Percentiles rank a stretch among this genome's conserved stretches.
phyloP scores from a whole-genome alignment of 208 protist species.

The Trypanosoma conorhini region DNA sequence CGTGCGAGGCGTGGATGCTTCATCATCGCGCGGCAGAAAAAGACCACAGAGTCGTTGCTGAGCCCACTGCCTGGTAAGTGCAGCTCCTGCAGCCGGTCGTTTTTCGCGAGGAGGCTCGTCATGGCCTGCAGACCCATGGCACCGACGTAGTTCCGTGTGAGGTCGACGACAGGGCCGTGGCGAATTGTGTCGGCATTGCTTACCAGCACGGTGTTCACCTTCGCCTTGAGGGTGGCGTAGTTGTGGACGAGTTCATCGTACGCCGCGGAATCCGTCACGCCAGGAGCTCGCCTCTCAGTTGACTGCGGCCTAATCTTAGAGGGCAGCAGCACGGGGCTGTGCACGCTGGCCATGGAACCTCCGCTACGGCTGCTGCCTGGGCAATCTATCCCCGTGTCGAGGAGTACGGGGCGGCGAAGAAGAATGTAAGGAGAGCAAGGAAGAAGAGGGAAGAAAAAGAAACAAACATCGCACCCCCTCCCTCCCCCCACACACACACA shows the following conservation, averaged over 20 bases:
- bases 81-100: constrained; percentile 52
- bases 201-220: constrained; percentile 56
- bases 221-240: constrained; percentile 64
- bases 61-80: constrained; percentile 62
- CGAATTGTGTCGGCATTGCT: constrained; percentile 39
- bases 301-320: constrained; percentile 15
- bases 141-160: constrained; percentile 76
- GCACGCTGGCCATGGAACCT: constrained; percentile 10
- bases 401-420: too few relatives aligned
- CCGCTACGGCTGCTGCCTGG: background rate
- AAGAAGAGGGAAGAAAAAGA: background rate
- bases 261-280: constrained; percentile 23
- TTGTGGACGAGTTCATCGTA: constrained; percentile 56
- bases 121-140: constrained; percentile 72
- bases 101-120: constrained; percentile 63
- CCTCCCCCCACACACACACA: constrained; percentile 9
- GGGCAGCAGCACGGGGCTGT: constrained; percentile 21
- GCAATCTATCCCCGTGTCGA: background rate
- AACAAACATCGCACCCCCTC: too few relatives aligned
- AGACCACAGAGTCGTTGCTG: constrained; percentile 79
- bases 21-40: constrained; percentile 75
- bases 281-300: background rate
- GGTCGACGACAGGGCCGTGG: constrained; percentile 46
- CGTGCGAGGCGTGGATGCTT: constrained; percentile 38
- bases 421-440: background rate